Conservation (phyloP, 495 filamentous ascomycete species). For the Lepidopterella palustris region DNA sequence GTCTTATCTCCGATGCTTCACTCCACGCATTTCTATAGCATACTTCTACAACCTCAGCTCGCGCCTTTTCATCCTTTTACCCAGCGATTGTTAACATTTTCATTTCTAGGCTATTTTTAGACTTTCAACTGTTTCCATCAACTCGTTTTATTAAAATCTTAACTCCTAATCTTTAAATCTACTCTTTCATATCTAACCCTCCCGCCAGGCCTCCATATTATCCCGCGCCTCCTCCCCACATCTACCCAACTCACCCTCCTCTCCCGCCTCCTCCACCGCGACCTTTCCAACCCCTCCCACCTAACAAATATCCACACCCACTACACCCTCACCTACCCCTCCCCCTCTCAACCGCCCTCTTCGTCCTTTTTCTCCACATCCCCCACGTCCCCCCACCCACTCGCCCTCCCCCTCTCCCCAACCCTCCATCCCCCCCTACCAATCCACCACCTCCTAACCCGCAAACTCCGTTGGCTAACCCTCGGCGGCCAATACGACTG, state of each 20-base stretch:
- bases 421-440: conserved; percentile 61
- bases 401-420: conserved; percentile 57
- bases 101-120: neutral
- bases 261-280: conserved; percentile 64
- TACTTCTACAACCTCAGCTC: neutral
- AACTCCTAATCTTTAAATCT: no score
- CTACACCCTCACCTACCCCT: conserved; percentile 66
- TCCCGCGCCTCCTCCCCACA: conserved; percentile 65
- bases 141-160: conserved; percentile 3
- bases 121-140: neutral
- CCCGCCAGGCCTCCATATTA: conserved; percentile 63
- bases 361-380: conserved; percentile 47
- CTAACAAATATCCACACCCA: conserved; percentile 84
- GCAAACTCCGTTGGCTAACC: conserved; percentile 86
- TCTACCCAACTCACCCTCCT: conserved; percentile 62
- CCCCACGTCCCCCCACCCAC: conserved; percentile 12
- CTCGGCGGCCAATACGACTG: conserved; percentile 93
- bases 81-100: no score
- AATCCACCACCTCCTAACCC: conserved; percentile 57
- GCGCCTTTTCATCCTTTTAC: neutral
- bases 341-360: conserved; percentile 29
- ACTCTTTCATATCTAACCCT: conserved; percentile 1
- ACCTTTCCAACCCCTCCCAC: conserved; percentile 66
- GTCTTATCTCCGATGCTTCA: neutral
- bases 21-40: neutral